Evolutionary conservation across 495 filamentous ascomycete species (phyloP), one percentile per base, ranked within the genome.

Genomic region (Diplogelasinospora grovesii): DNA sequence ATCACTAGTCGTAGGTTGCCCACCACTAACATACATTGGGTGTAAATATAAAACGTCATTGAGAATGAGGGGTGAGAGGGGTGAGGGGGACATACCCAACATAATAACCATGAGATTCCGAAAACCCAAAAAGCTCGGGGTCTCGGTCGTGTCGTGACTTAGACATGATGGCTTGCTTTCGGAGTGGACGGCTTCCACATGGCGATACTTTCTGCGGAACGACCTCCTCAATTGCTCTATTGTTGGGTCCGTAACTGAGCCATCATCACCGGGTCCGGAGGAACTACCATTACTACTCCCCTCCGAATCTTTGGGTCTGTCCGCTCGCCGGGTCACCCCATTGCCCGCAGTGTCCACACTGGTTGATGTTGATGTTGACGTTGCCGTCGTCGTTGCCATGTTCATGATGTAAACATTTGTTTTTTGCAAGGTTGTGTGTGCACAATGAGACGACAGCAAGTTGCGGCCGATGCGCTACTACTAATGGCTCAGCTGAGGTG

Each of bases 71-170:
- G 4, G 5, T 9, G 27, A n/a, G 4, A 5, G 21, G 14, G 15
- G 4, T 18, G 19, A 18, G 6, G 15, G 11, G 8, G 1, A 41
- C 68, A 27, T 74, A 92, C 88, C 79, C 37, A 96, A 63, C 25
- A 95, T 86, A 46, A 97, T 80, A 9, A 95, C 86, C 90, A 96
- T 96, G 33, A 98, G 70, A 50, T 98, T 98, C 22, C 89, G 72
- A 52, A 98, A 97, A 0, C 92, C 92, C 28, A 95, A 59, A 56
- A 96, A 97, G 55, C 85, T 94, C 15, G 89, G 85, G 11, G 79
- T 65, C 7, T 62, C 66, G 28, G 75, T 67, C 1, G 86, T 68
- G 54, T 95, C 92, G 38, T 85, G 80, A 65, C 86, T 95, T 14
- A 98, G 71, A 48, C 85, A 87, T 14, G 92, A 95, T 28, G 83